Conservation (phyloP, 2,329 filamentous ascomycete genomes). For the Phoma sp. region DNA sequence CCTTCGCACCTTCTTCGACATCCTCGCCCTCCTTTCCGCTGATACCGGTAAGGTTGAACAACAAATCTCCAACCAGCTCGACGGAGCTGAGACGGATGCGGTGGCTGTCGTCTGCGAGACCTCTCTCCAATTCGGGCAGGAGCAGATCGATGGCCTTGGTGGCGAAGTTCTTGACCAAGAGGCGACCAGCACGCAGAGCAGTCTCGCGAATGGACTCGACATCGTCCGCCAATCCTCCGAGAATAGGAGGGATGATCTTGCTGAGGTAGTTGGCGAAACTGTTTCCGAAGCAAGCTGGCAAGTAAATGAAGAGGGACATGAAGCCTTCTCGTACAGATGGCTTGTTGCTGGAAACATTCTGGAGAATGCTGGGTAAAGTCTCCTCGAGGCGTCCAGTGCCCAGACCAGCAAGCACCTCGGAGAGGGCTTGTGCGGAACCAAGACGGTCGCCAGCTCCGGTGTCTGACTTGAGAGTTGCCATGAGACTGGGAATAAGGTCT, state of each 20-base stretch:
- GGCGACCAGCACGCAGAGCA: constrained; percentile 88
- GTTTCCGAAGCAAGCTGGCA: constrained; percentile 98
- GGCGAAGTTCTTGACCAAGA: constrained; percentile 98
- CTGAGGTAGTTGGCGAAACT: constrained; percentile 96
- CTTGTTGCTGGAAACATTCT: constrained; percentile 93
- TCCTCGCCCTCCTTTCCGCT: constrained; percentile 78
- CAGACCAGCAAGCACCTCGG: constrained; percentile 92
- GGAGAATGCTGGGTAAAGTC: constrained; percentile 92
- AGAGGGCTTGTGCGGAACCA: constrained; percentile 94
- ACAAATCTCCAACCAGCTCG: constrained; percentile 91
- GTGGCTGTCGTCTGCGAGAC: constrained; percentile 96
- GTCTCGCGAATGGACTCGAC: constrained; percentile 96
- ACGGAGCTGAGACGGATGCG: constrained; percentile 98
- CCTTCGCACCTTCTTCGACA: constrained; percentile 80
- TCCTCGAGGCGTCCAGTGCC: constrained; percentile 93
- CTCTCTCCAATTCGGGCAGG: constrained; percentile 92
- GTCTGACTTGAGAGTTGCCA: constrained; percentile 97
- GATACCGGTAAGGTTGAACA: constrained; percentile 97
- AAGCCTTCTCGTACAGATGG: constrained; percentile 93
- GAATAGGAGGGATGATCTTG: constrained; percentile 93
- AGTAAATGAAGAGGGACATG: constrained; percentile 99
- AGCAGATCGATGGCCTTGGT: constrained; percentile 92
- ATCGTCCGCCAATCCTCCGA: constrained; percentile 93
- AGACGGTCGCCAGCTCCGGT: constrained; percentile 95
- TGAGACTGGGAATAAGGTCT: constrained; percentile 95